These are phyloP conservation scores for Corchorus capsularis DNA, from an alignment of 345 rosid species.

Conservation along the genomic window DNA sequence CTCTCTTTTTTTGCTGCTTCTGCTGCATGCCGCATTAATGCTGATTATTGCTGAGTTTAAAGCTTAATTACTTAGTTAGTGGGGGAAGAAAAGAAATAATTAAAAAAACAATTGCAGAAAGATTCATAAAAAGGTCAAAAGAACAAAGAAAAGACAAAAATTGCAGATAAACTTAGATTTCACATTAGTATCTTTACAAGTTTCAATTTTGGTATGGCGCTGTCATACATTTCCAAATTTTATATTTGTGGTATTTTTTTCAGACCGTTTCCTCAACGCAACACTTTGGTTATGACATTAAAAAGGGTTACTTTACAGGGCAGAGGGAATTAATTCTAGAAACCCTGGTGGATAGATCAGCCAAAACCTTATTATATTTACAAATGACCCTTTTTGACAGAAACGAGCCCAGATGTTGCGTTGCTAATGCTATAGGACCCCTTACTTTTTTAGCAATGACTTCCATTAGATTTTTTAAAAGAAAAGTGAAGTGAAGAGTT, in stretches of 20 bases:
- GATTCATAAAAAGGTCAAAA: neutral
- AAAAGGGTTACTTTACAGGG: neutral
- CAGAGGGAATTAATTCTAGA: neutral
- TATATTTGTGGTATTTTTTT: neutral
- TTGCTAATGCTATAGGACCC: neutral
- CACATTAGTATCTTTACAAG: neutral
- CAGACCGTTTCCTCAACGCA: constrained; percentile 2
- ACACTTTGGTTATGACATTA: neutral
- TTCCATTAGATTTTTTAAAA: neutral
- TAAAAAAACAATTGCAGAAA: no score
- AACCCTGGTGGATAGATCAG: neutral
- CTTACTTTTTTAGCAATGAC: neutral
- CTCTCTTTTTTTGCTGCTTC: neutral
- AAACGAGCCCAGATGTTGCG: neutral
- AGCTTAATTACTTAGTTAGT: neutral
- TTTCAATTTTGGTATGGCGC: constrained; percentile 1
- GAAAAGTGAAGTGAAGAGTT: no score
- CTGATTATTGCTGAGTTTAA: neutral
- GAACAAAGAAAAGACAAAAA: constrained; percentile 5
- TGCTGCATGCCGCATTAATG: neutral
- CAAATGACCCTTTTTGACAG: neutral
- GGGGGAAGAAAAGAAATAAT: neutral
- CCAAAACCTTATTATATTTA: neutral
- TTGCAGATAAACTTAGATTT: neutral
- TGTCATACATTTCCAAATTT: neutral